A percentile compares a stretch with the other conserved stretches of the same genome.
Evolutionary conservation across 192 early-diverging fungal genomes (phyloP).

Genomic region (Coemansia sp.): DNA sequence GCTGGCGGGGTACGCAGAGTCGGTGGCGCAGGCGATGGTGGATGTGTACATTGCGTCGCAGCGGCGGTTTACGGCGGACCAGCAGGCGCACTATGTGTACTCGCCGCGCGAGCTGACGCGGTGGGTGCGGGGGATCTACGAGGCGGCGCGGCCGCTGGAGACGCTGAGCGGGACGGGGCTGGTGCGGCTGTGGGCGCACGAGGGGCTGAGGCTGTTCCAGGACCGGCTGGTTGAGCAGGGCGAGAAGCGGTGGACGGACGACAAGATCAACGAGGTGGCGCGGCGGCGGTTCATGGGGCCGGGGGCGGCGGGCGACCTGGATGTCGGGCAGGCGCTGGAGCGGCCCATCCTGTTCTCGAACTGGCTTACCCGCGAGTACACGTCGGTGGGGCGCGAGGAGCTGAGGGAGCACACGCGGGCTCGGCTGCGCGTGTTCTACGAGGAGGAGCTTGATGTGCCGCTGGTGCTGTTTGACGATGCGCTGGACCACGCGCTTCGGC

Average conservation of each 20-base stretch:
- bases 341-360: constrained; percentile 97
- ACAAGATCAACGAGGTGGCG: constrained; percentile 78
- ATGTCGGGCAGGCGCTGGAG: constrained; percentile 64
- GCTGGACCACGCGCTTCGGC: constrained; percentile 94
- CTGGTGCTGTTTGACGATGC: constrained; percentile 98
- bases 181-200: constrained; percentile 97
- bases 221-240: constrained; percentile 89
- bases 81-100: constrained; percentile 99
- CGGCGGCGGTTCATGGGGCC: constrained; percentile 68
- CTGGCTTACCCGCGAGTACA: constrained; percentile 94
- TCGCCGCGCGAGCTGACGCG: constrained; percentile 98
- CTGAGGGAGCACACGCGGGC: constrained; percentile 91
- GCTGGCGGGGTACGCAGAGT: constrained; percentile 84
- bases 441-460: constrained; percentile 98
- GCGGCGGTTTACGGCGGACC: constrained; percentile 91
- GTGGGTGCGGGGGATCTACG: constrained; percentile 97
- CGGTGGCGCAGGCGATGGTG: constrained; percentile 94
- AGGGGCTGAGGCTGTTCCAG: constrained; percentile 96
- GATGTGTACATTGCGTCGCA: constrained; percentile 93
- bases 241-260: constrained; percentile 92
- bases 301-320: background rate
- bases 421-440: constrained; percentile 96
- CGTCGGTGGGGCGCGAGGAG: constrained; percentile 82
- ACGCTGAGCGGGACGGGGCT: constrained; percentile 75
- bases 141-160: constrained; percentile 87